Base-by-base conservation (phyloP, 768 basidiomycete genomes). In the Phlebiopsis gigantea region DNA sequence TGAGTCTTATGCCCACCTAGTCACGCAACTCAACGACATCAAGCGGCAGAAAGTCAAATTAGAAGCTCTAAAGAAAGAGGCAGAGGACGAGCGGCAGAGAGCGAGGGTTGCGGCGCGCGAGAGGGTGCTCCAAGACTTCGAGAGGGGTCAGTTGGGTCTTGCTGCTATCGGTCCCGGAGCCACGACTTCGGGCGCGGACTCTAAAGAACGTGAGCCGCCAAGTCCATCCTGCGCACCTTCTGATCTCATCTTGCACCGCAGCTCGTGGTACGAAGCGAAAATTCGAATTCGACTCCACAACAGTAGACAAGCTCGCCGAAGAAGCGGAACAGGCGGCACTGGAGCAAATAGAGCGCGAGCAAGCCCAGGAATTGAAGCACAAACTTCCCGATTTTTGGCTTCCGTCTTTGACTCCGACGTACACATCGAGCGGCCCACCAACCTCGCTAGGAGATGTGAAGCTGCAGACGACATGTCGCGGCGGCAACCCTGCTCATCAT, bases 311-410 rank as follows among this genome's bases (percentile, higher is more conserved):
- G 30, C 77, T 93, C 22, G 81, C 88, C 28, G 76, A 76, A 24
- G 89, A 92, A 66, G 94, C 93, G 0, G 95, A 98, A 66, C 91
- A 95, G 57, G 86, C 84, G 19, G 97, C 97, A 0, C 73, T 95
- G 48, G 78, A 79, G 29, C 75, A 87, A 64, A 92, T 98, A 46
- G 90, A 93, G 66, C 77, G 79, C 30, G 93, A 97, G 68, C 89
- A 91, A 62, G 87, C 88, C 0, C 93, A 93, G 60, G 81, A 87
- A 2, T 73, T 96, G 56, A 90, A 87, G 57, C 81, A 83, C 58
- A 97, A 98, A 69, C 79, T 98, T 2, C 94, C 97, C 1, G 94
- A 97, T 65, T 99, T 97, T 69, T 99, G 97, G 97, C 77, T 99
- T 39, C 94, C 94, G 2, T 93, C 90, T 0, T 73, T 98, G 24